Evolutionary conservation across 73 alveolate species (phyloP).

Genomic region (Paramecium pentaurelia): DNA sequence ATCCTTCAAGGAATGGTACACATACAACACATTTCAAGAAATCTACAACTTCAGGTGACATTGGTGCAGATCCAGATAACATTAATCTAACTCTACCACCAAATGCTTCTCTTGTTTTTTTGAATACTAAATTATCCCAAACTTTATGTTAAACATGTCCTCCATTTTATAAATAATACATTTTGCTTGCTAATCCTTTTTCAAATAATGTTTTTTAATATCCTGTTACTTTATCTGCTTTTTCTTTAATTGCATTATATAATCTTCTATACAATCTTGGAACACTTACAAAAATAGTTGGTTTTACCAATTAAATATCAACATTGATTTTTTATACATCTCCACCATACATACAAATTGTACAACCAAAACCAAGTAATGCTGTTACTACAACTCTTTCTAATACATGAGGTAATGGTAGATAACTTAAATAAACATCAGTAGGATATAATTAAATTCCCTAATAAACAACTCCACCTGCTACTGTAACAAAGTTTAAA

Average conservation of each 20-base stretch:
- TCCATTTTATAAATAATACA: constrained; percentile 37
- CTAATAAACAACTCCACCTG: constrained; percentile 50
- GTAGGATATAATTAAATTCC: constrained; percentile 54
- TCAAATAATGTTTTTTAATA: constrained; percentile 67
- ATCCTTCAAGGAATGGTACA: constrained; percentile 84
- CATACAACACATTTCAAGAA: constrained; percentile 76
- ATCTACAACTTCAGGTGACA: constrained; percentile 73
- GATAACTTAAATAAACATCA: constrained; percentile 80
- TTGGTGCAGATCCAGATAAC: constrained; percentile 91
- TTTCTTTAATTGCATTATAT: constrained; percentile 79
- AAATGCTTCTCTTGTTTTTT: constrained; percentile 71
- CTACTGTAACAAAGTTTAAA: constrained; percentile 61
- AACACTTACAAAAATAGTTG: constrained; percentile 94
- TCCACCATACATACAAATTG: constrained; percentile 87
- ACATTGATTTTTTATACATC: constrained; percentile 79
- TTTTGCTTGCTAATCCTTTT: constrained; percentile 76
- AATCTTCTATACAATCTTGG: constrained; percentile 96
- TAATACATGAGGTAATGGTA: constrained; percentile 89
- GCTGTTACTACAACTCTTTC: constrained; percentile 75
- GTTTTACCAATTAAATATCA: constrained; percentile 87
- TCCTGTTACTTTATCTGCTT: constrained; percentile 70
- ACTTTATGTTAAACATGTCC: constrained; percentile 68
- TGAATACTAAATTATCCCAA: constrained; percentile 85
- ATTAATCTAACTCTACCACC: constrained; percentile 90
- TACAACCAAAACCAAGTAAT: constrained; percentile 68